Evolutionary conservation across 202 grass and related monocot species (phyloP).

Genomic region (Thinopyrum obtusiflorum): DNA sequence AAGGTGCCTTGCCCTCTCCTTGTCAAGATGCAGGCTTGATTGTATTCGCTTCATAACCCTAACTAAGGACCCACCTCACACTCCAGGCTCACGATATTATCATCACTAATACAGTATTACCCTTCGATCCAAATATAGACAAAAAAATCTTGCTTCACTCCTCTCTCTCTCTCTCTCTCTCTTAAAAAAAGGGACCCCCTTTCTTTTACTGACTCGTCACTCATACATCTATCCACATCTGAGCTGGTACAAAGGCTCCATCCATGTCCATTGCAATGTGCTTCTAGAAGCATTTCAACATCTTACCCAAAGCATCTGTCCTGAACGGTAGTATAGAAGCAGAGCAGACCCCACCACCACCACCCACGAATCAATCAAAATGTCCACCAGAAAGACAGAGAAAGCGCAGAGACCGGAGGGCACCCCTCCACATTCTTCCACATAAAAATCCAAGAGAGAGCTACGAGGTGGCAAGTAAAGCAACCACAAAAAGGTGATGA

Average conservation of each 20-base stretch:
- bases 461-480: background rate
- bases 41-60: background rate
- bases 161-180: no score
- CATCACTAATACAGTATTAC: background rate
- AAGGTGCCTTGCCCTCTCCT: background rate
- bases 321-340: background rate
- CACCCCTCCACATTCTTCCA: background rate
- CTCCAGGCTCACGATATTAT: background rate
- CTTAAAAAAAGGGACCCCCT: no score
- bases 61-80: background rate
- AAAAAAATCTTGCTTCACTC: no score
- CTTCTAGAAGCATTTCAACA: constrained; percentile 21
- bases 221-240: background rate
- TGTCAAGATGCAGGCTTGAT: background rate
- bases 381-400: background rate
- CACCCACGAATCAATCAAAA: background rate
- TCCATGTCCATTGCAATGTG: background rate
- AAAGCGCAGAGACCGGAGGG: background rate
- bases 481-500: background rate
- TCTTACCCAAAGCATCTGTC: background rate
- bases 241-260: background rate
- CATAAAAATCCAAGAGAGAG: background rate
- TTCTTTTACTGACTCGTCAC: background rate
- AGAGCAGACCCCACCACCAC: background rate
- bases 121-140: background rate